Evolutionary conservation across 306 rosid genomes (phyloP).

Genomic region (Benincasa hispida): DNA sequence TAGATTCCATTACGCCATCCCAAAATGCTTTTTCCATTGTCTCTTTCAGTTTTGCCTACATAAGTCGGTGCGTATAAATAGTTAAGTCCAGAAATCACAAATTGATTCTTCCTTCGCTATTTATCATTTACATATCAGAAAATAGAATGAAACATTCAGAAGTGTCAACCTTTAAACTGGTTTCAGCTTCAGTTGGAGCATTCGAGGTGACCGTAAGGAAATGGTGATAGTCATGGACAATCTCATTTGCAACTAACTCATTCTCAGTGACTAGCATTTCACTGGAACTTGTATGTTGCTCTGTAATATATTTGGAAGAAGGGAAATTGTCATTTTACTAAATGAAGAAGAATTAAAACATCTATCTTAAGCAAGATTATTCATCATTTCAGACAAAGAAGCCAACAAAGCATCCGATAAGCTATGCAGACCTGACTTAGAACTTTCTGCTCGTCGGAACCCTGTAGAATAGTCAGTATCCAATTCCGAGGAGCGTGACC

Average conservation of each 20-base stretch:
- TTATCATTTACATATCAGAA: background rate
- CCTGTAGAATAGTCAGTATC: background rate
- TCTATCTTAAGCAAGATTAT: conserved; percentile 34
- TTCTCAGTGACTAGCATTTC: conserved; percentile 45
- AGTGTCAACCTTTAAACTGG: conserved; percentile 46
- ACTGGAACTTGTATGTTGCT: conserved; percentile 20
- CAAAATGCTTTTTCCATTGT: conserved; percentile 89
- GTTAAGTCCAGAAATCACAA: background rate
- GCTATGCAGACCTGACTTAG: conserved; percentile 4
- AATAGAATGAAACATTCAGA: background rate
- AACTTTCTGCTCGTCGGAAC: background rate
- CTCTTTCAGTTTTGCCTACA: conserved; percentile 54
- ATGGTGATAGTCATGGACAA: conserved; percentile 49
- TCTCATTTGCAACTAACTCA: conserved; percentile 71
- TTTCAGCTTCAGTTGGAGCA: conserved; percentile 31
- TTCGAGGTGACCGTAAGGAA: conserved; percentile 25
- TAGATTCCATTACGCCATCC: conserved; percentile 76
- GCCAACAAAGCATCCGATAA: conserved; percentile 10
- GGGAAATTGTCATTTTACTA: conserved; percentile 16
- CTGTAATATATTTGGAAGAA: conserved; percentile 19
- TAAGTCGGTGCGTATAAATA: background rate
- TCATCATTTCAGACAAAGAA: conserved; percentile 27
- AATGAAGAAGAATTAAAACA: conserved; percentile 1
- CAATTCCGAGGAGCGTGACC: background rate
- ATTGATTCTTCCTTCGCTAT: background rate